Conservation (phyloP, 495 filamentous ascomycete species). For the Astrocystis sublimbata region DNA sequence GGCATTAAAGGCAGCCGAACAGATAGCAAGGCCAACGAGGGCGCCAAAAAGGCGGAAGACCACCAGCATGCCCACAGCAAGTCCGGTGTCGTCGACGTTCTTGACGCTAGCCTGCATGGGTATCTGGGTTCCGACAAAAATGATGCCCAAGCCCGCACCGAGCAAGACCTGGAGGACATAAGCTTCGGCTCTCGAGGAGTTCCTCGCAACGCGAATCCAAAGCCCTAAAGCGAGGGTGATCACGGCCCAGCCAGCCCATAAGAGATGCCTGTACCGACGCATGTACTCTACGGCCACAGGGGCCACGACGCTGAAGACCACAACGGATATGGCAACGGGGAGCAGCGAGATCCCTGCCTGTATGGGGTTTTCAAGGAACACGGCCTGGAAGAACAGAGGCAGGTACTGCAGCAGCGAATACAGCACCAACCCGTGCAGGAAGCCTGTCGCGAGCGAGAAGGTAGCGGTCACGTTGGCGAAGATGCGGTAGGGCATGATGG, state of each 20-base stretch:
- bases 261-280: slow-evolving; percentile 26
- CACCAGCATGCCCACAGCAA: slow-evolving; percentile 39
- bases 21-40: slow-evolving; percentile 41
- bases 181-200: slow-evolving; percentile 4
- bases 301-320: slow-evolving; percentile 26
- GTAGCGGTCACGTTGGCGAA: slow-evolving; percentile 34
- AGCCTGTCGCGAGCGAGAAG: slow-evolving; percentile 28
- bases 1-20: slow-evolving; percentile 33
- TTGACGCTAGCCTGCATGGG: slow-evolving; percentile 41
- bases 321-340: slow-evolving; percentile 24
- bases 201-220: slow-evolving; percentile 20
- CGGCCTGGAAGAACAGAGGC: slow-evolving; percentile 42
- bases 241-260: slow-evolving; percentile 32
- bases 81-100: slow-evolving; percentile 40
- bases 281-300: slow-evolving; percentile 25
- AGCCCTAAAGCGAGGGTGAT: slow-evolving; percentile 30
- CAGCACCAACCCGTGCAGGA: slow-evolving; percentile 38
- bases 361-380: slow-evolving; percentile 32
- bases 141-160: slow-evolving; percentile 27
- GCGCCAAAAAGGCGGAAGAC: slow-evolving; percentile 43
- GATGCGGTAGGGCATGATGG: slow-evolving; percentile 38
- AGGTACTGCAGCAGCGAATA: slow-evolving; percentile 38
- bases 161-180: neutral
- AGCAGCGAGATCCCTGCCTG: slow-evolving; percentile 32
- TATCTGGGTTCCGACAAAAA: slow-evolving; percentile 32